These are phyloP conservation scores for Fragaria iinumae DNA, from an alignment of 306 rosid genomes.

Conservation along the genomic window DNA sequence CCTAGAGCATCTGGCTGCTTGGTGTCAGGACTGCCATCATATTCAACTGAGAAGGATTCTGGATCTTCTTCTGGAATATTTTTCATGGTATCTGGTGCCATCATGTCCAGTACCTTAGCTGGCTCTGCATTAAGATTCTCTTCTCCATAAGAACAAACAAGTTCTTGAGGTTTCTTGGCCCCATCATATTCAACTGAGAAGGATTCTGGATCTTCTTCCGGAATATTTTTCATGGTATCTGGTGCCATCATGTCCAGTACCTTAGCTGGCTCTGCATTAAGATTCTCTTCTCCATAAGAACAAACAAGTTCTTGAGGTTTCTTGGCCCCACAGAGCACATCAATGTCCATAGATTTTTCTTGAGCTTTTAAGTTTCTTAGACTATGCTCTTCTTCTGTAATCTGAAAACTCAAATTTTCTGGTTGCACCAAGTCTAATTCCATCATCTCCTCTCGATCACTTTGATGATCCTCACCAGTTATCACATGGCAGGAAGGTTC, in stretches of 20 bases:
- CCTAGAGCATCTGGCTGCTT: conserved; percentile 43
- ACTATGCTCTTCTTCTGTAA: conserved; percentile 25
- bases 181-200: conserved; percentile 29
- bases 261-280: conserved; percentile 22
- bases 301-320: conserved; percentile 28
- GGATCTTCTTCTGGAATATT: conserved; percentile 15
- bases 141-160: conserved; percentile 28
- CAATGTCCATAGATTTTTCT: conserved; percentile 35
- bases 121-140: conserved; percentile 30
- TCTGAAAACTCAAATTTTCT: conserved; percentile 26
- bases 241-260: conserved; percentile 30
- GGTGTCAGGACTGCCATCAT: conserved; percentile 39
- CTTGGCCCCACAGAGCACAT: conserved; percentile 19
- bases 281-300: conserved; percentile 32
- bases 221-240: conserved; percentile 29
- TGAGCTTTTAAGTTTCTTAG: conserved; percentile 24
- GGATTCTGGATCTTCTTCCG: conserved; percentile 12
- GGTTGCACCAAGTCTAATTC: conserved; percentile 30
- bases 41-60: conserved; percentile 17
- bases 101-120: conserved; percentile 28
- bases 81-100: conserved; percentile 35
- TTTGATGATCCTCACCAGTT: conserved; percentile 29
- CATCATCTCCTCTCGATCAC: conserved; percentile 22
- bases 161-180: conserved; percentile 24
- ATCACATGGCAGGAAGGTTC: conserved; percentile 28